Evolutionary conservation across 2,329 filamentous ascomycete species (phyloP).

Genomic region (Herpotrichia juniperi): DNA sequence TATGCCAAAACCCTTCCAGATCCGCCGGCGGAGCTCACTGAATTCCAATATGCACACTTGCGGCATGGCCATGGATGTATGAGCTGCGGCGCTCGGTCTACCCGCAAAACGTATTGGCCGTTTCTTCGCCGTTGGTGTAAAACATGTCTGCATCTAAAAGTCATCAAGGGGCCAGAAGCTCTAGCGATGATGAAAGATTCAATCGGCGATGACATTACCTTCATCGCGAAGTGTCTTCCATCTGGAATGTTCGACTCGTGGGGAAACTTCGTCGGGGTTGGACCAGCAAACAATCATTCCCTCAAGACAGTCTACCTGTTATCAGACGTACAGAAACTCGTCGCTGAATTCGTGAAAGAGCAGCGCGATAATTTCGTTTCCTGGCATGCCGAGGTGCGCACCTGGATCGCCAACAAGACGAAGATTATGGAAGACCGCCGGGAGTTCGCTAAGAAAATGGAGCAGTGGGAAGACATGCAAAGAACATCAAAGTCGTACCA

Average conservation of each 20-base stretch:
- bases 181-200: constrained; percentile 29
- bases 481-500: constrained; percentile 34
- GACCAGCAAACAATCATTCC: constrained; percentile 39
- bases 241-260: constrained; percentile 46
- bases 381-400: constrained; percentile 27
- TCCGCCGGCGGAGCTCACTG: constrained; percentile 42
- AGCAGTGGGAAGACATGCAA: constrained; percentile 43
- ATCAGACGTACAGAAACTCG: constrained; percentile 35
- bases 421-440: constrained; percentile 37
- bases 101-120: constrained; percentile 51
- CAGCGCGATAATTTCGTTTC: constrained; percentile 18
- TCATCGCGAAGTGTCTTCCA: constrained; percentile 36
- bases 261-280: constrained; percentile 46
- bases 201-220: constrained; percentile 33
- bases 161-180: constrained; percentile 38
- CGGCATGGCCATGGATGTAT: constrained; percentile 48
- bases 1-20: constrained; percentile 42
- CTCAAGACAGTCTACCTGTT: constrained; percentile 39
- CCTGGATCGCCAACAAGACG: constrained; percentile 29
- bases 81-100: constrained; percentile 41
- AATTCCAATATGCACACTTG: constrained; percentile 48
- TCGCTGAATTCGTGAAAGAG: constrained; percentile 29
- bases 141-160: constrained; percentile 42
- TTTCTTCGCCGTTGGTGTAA: constrained; percentile 52
- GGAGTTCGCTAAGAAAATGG: constrained; percentile 43